A percentile compares a stretch with the other conserved stretches of the same genome.
These are phyloP conservation scores for Talaromyces trachyspermus DNA, from an alignment of 495 filamentous ascomycete genomes.

Conservation along the genomic window DNA sequence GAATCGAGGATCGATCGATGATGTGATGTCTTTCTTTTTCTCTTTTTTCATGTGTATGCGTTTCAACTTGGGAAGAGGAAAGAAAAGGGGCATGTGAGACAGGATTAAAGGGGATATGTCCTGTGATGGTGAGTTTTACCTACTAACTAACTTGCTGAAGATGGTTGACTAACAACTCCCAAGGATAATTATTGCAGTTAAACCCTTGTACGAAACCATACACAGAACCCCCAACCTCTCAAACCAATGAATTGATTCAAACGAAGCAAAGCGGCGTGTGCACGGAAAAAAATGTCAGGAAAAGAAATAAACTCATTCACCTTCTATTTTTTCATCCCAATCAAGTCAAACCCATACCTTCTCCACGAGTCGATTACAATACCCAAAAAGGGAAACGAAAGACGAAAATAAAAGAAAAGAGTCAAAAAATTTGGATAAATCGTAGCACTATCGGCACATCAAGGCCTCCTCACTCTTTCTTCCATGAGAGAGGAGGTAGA, in stretches of 20 bases:
- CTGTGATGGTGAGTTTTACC: slow-evolving; percentile 5
- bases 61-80: slow-evolving; percentile 9
- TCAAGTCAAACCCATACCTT: not conserved
- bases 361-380: no score
- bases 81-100: slow-evolving; percentile 7
- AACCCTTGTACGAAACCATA: slow-evolving; percentile 2
- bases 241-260: not conserved
- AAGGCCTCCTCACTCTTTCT: slow-evolving; percentile 33
- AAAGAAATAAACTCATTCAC: no score
- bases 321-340: no score
- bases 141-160: no score
- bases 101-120: not conserved
- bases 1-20: slow-evolving; percentile 14
- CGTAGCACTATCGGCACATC: slow-evolving; percentile 26
- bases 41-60: not conserved
- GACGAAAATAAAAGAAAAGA: not conserved
- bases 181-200: no score
- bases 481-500: slow-evolving; percentile 41
- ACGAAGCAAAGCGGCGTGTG: no score
- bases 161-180: no score
- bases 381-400: slow-evolving; percentile 1
- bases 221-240: not conserved
- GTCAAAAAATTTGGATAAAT: not conserved
- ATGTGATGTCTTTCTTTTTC: slow-evolving; percentile 11
- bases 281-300: no score